Evolutionary conservation across 495 filamentous ascomycete species (phyloP), one percentile per base, ranked within the genome.

Genomic region (Aspergillus taichungensis): DNA sequence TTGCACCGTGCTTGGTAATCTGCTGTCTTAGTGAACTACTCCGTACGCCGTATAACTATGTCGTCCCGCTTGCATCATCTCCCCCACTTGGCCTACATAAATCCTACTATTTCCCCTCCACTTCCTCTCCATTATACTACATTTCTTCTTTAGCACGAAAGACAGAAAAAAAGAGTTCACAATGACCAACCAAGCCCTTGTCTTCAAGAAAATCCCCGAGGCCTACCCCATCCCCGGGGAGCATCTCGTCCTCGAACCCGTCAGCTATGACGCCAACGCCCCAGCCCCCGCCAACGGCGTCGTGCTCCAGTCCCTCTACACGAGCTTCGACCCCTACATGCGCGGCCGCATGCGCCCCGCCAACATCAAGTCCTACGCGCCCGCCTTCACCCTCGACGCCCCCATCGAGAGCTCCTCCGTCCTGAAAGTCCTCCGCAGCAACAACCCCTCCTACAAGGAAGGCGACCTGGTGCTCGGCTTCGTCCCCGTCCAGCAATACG

Each of bases 311-410:
- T 83, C 84, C 48, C 75, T 85, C 59, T 88, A 83, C 60, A 73
- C 81, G 62, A 94, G 87, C 46, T 86, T 83, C 64, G 90, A 96
- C 68, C 90, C 90, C 6, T 95, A 95, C 72, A 80, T 84, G 66
- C 84, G 90, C 28, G 86, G 87, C 42, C 75, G 78, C 42, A 77
- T 79, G 76, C 67, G 73, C 31, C 35, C 56, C 31, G 51, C 68
- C 6, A 60, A 69, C 29, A 47, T 59, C 52, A 77, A 84, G 57
- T 87, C 82, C 3, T 90, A 88, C 67, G 49, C 67, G 8, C 68
- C 80, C 3, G 57, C 80, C 12, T 88, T 73, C 56, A 45, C 44
- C 0, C 61, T 87, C 27, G 64, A 71, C 44, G 54, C 74, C 40
- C 76, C 84, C 14, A 70, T 92, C 42, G 55, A 62, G 43, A 86